Base-by-base conservation (phyloP, 1,284 basidiomycete species). In the Puccinia coronata region DNA sequence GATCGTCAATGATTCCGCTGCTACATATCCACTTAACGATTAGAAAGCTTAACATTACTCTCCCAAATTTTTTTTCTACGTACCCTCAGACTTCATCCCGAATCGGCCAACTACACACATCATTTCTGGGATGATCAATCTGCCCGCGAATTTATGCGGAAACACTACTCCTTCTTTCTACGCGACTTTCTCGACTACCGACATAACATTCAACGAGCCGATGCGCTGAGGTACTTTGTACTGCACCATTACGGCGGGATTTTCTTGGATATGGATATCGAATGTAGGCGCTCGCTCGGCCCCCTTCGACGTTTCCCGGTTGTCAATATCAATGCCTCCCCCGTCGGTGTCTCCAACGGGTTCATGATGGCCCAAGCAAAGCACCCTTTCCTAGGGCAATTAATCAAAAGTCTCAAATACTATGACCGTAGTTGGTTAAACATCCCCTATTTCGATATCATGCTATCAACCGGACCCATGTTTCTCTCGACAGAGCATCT, bases 331-430 rank as follows among this genome's bases (percentile, higher is more conserved):
- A 82, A 82, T n/a, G 82, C 82, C 39, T 63, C 67, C 31, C 82
- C 82, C 20, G 69, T 79, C 49, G 82, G 82, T 11, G 82, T 83
- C 41, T 82, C 82, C 18, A 83, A 83, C 39, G 82, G 81, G 3
- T 83, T 83, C 51, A 82, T 83, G 73, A 72, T 75, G 74, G 81
- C 82, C 18, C 57, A 74, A 65, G 76, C 74, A 0, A 25, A 49
- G n/a, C 82, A 83, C 51, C 81, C 81, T 0, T 83, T 83, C 81
- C 76, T 80, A 5, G 39, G 53, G 2, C 71, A 77, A 41, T 34
- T 83, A 3, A 71, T 82, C 43, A 28, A 69, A 11, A 73, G 67
- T 57, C 34, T 83, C 25, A 57, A 67, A 55, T 49, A 55, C 12
- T 82, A 70, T 67, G 67, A 82, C 59, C 59, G 75, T 2, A 31